These are phyloP conservation scores for Alloteropsis semialata DNA, from an alignment of 176 grass and related monocot species.

Conservation along the genomic window DNA sequence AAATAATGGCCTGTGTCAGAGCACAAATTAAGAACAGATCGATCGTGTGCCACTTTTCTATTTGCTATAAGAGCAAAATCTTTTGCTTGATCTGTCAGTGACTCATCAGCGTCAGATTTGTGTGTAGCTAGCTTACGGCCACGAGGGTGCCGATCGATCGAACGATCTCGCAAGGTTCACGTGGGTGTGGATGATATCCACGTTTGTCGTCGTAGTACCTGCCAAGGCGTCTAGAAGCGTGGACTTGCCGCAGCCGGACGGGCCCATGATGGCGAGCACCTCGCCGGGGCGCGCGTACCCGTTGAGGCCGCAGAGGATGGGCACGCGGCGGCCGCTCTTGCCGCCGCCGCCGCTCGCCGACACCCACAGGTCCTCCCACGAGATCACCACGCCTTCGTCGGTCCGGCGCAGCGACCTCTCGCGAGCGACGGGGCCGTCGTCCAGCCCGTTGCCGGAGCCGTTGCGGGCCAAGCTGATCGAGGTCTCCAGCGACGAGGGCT, in stretches of 20 bases:
- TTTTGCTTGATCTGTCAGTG: not conserved
- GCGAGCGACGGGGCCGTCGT: not conserved
- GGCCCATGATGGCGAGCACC: slow-evolving; percentile 90
- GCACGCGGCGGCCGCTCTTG: slow-evolving; percentile 31
- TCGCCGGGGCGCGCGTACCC: slow-evolving; percentile 73
- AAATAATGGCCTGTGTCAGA: not conserved
- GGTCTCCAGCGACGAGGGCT: slow-evolving; percentile 32
- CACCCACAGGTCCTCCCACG: slow-evolving; percentile 90
- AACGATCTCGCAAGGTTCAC: not conserved
- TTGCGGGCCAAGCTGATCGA: not conserved
- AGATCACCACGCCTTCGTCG: slow-evolving; percentile 52
- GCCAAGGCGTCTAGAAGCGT: slow-evolving; percentile 91
- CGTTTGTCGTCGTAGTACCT: slow-evolving; percentile 34
- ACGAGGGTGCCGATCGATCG: too few species aligned
- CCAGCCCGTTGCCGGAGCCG: not conserved
- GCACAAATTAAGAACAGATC: not conserved
- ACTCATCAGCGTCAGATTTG: not conserved
- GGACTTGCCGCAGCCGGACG: slow-evolving; percentile 95
- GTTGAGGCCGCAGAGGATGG: slow-evolving; percentile 69
- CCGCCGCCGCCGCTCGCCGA: slow-evolving; percentile 44
- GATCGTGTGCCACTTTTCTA: not conserved
- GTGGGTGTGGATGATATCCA: not conserved
- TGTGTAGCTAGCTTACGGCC: too few species aligned
- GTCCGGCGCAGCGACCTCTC: slow-evolving; percentile 33
- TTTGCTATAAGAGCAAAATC: not conserved